These are phyloP conservation scores for Eragrostis nindensis DNA, from an alignment of 176 grass and related monocot genomes.

Conservation along the genomic window DNA sequence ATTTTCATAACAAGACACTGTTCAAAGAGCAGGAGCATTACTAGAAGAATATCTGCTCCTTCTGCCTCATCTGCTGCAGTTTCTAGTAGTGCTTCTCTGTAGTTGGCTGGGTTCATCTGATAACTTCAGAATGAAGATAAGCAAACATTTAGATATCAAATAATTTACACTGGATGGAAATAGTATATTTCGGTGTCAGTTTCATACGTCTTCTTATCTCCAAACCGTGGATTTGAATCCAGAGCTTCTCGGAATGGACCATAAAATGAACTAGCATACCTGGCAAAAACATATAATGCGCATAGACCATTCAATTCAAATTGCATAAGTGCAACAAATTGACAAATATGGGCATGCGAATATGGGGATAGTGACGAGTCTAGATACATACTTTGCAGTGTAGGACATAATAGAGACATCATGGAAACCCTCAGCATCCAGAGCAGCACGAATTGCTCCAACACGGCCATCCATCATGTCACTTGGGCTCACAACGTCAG, in stretches of 20 bases:
- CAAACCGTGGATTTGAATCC: conserved; percentile 98
- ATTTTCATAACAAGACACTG: background rate
- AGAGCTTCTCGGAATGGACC: conserved; percentile 95
- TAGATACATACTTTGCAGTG: conserved; percentile 79
- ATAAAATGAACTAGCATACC: conserved; percentile 98
- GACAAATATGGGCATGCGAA: background rate
- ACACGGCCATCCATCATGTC: conserved; percentile 99
- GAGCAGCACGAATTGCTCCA: conserved; percentile 82
- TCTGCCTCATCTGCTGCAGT: conserved; percentile 81
- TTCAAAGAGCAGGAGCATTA: conserved; percentile 42
- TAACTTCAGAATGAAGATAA: conserved; percentile 59
- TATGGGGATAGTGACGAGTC: background rate
- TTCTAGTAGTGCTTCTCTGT: conserved; percentile 97
- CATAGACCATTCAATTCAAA: conserved; percentile 26
- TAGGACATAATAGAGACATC: conserved; percentile 99
- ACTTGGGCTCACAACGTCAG: conserved; percentile 96
- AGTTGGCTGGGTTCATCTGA: conserved; percentile 98
- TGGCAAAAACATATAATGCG: conserved; percentile 33
- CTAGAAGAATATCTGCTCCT: conserved; percentile 92
- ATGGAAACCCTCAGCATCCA: conserved; percentile 95
- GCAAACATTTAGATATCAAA: conserved; percentile 38
- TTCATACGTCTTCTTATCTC: conserved; percentile 96
- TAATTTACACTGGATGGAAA: conserved; percentile 24
- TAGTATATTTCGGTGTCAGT: background rate
- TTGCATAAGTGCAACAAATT: background rate